Base-by-base conservation (phyloP, 345 rosid species). In the Stellera chamaejasme region DNA sequence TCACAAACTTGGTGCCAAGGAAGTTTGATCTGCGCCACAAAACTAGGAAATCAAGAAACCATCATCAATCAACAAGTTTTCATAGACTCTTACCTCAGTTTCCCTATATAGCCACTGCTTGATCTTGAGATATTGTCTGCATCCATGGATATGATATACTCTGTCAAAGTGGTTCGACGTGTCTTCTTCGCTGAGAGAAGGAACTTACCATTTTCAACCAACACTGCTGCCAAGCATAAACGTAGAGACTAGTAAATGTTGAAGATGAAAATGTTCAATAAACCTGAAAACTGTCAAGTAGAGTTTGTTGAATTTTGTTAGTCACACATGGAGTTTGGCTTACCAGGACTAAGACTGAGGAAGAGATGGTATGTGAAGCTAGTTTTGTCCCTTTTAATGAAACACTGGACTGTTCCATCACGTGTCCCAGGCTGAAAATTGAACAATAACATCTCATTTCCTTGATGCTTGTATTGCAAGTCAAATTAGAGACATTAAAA, bases 101-200 rank as follows among this genome's bases (percentile, higher is more conserved):
- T 83, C 66, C 89, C 89, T 4, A 83, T 78, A 71, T 83, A 83
- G 52, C 73, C 64, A 66, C 72, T 78, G 61, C 83, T 80, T 48
- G 89, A 83, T 69, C 85, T 69, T 67, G 88, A 82, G 59, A 82
- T 77, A 69, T 75, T 82, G 52, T 75, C 79, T 32, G 89, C 83
- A 74, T 80, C 79, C 83, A 83, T 80, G 28, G 89, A 83, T 72
- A 83, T 75, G 48, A 83, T 66, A 59, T 83, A 83, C 78, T 83
- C 89, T 0, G 89, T 83, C 36, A 70, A 74, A 52, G 89, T 83
- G 61, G 89, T 77, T 43, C 89, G 72, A 52, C 85, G 79, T 9
- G 78, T 77, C 65, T 85, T 52, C 70, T 83, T 83, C 4, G 89
- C 89, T 36, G 85, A 77, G 65, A 83, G 89, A 69, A 83, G 89